Percentiles rank a stretch among this genome's conserved stretches.
Conservation (phyloP, 495 filamentous ascomycete genomes). For the Neurospora pannonica region DNA sequence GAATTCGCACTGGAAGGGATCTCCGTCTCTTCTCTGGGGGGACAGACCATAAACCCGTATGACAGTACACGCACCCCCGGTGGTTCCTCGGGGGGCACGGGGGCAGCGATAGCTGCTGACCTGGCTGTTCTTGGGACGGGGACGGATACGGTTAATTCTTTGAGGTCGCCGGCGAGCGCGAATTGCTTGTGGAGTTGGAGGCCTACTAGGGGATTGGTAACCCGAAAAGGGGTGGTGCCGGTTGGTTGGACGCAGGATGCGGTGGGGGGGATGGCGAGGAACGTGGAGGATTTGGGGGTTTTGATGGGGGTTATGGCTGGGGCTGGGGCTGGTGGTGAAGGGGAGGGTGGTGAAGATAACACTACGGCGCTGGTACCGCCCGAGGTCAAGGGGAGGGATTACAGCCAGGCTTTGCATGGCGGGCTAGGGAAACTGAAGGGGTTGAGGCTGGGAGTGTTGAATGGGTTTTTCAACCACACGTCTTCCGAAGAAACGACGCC, state of each 20-base stretch:
- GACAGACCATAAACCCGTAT: constrained; percentile 56
- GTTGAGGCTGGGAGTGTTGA: constrained; percentile 35
- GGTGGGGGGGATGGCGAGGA: constrained; percentile 50
- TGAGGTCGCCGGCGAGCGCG: constrained; percentile 53
- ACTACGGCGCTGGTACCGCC: constrained; percentile 30
- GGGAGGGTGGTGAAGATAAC: constrained; percentile 35
- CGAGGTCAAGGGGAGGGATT: constrained; percentile 29
- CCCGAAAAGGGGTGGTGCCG: constrained; percentile 44
- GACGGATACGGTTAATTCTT: constrained; percentile 55
- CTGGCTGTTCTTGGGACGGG: constrained; percentile 50
- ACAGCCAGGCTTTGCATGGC: constrained; percentile 24
- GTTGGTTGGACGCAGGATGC: constrained; percentile 54
- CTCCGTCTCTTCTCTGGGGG: constrained; percentile 49
- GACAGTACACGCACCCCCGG: constrained; percentile 52
- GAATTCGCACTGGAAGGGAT: constrained; percentile 56
- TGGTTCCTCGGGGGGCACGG: constrained; percentile 55
- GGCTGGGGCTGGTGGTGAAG: neutral
- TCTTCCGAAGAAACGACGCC: constrained; percentile 39
- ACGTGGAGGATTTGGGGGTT: constrained; percentile 42
- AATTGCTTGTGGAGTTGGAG: constrained; percentile 52
- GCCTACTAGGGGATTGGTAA: constrained; percentile 49
- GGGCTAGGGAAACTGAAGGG: constrained; percentile 23
- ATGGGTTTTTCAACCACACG: constrained; percentile 42
- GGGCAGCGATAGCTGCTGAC: constrained; percentile 49
- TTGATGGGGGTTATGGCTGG: constrained; percentile 48